Conservation (phyloP, 805 yeast species). For the Vanderwaltozyma yarrowii region DNA sequence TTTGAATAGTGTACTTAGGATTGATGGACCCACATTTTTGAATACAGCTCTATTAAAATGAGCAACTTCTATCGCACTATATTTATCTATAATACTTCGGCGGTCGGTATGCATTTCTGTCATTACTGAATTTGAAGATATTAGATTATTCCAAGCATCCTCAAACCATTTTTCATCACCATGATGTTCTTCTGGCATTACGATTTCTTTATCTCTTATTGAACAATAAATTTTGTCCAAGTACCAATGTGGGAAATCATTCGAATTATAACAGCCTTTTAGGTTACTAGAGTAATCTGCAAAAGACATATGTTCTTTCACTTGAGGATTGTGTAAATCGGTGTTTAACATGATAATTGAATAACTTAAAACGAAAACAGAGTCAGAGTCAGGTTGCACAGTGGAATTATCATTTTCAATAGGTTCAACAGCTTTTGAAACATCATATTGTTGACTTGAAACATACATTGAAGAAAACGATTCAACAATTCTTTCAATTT, state of each 20-base stretch:
- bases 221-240: conserved; percentile 68
- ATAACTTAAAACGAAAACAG: conserved; percentile 78
- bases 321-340: conserved; percentile 82
- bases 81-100: conserved; percentile 10
- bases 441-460: conserved; percentile 40
- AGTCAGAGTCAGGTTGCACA: conserved; percentile 67
- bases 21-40: conserved; percentile 46
- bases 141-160: conserved; percentile 66
- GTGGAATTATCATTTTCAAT: conserved; percentile 18
- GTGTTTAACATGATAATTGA: conserved; percentile 90
- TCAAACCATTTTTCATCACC: conserved; percentile 87
- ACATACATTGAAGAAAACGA: conserved; percentile 74
- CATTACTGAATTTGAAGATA: conserved; percentile 30
- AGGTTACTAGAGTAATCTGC: conserved; percentile 74
- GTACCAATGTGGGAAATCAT: conserved; percentile 78
- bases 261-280: conserved; percentile 62
- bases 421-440: conserved; percentile 10
- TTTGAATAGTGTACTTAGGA: conserved; percentile 62
- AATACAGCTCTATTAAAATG: conserved; percentile 69
- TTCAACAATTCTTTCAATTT: conserved; percentile 87
- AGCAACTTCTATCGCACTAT: conserved; percentile 26
- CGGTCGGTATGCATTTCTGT: conserved; percentile 17
- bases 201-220: conserved; percentile 74
- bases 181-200: conserved; percentile 95
- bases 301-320: conserved; percentile 79